Conservation (phyloP, 202 grass and related monocot genomes). For the Digitaria exilis region DNA sequence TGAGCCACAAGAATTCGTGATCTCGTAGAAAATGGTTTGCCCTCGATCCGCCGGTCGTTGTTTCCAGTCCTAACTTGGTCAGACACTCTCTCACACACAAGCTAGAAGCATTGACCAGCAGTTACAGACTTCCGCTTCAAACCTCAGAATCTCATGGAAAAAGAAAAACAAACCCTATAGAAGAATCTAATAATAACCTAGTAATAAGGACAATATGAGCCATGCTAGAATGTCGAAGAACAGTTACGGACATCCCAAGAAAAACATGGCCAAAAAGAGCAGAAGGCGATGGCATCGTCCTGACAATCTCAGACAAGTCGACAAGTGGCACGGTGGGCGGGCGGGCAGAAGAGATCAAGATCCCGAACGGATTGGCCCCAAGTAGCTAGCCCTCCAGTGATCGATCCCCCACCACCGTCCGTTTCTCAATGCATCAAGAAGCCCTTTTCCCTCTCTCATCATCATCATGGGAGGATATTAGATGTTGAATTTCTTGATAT, state of each 20-base stretch:
- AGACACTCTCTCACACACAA: not conserved
- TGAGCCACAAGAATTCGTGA: too few species aligned
- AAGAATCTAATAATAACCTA: too few species aligned
- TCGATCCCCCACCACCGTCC: not conserved
- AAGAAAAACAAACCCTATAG: too few species aligned
- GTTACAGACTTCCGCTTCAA: too few species aligned
- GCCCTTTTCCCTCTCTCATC: not conserved
- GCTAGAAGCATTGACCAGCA: too few species aligned
- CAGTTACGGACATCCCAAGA: not conserved
- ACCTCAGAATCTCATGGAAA: too few species aligned
- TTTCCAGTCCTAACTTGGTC: not conserved
- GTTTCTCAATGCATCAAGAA: not conserved
- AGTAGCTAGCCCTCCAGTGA: not conserved
- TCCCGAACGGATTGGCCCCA: not conserved
- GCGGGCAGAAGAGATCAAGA: not conserved
- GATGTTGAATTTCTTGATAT: too few species aligned
- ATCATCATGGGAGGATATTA: not conserved
- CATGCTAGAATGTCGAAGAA: too few species aligned
- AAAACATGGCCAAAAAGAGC: not conserved
- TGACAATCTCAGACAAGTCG: too few species aligned
- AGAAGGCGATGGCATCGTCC: not conserved
- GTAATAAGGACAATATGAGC: too few species aligned
- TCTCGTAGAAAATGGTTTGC: not conserved
- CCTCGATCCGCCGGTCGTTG: not conserved
- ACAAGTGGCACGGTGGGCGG: too few species aligned